A percentile compares a stretch with the other conserved stretches of the same genome.
Conservation (phyloP, 2,329 filamentous ascomycete genomes). For the Penicillium sp. region DNA sequence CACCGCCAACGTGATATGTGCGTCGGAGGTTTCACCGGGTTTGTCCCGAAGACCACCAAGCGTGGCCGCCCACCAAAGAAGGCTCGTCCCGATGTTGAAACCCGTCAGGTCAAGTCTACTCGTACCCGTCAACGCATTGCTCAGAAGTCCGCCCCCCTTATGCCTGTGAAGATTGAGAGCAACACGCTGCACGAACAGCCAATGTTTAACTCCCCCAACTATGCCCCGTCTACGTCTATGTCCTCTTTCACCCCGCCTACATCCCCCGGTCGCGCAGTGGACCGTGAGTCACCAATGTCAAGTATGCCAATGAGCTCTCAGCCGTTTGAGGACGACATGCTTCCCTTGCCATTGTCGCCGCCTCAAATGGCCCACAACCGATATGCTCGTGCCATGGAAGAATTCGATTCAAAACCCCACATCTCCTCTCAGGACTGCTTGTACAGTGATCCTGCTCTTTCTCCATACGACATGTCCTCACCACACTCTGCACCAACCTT, state of each 20-base stretch:
- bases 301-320: conserved; percentile 41
- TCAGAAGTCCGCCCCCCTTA: conserved; percentile 37
- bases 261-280: conserved; percentile 44
- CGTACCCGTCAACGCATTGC: conserved; percentile 50
- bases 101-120: conserved; percentile 57
- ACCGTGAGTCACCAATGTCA: conserved; percentile 38
- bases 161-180: conserved; percentile 13
- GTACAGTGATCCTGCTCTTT: conserved; percentile 30
- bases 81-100: conserved; percentile 59
- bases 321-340: conserved; percentile 37
- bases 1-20: conserved; percentile 97
- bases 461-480: conserved; percentile 37
- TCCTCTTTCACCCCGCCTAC: conserved; percentile 51
- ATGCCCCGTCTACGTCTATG: conserved; percentile 43
- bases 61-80: conserved; percentile 64
- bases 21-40: conserved; percentile 86
- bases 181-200: conserved; percentile 31
- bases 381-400: conserved; percentile 25
- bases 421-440: conserved; percentile 27
- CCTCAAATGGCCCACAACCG: conserved; percentile 22
- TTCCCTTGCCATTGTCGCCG: conserved; percentile 37
- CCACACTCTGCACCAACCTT: conserved; percentile 38
- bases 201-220: conserved; percentile 43
- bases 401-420: conserved; percentile 12
- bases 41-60: conserved; percentile 66